A percentile compares a stretch with the other conserved stretches of the same genome.
Evolutionary conservation across 805 yeast species (phyloP).

Genomic region (Millerago galiae): DNA sequence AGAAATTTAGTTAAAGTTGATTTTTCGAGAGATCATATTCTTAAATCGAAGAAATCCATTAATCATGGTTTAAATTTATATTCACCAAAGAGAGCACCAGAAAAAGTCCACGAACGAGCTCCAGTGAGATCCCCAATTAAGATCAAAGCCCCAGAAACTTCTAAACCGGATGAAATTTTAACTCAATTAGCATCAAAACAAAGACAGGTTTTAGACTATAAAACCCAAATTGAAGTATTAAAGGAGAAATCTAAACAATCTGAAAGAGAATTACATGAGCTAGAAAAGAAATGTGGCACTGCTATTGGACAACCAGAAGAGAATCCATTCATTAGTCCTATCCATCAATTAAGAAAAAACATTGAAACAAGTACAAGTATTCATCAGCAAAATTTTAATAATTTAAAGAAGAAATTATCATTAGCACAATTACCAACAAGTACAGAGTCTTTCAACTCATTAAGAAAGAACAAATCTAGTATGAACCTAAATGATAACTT

Average conservation of each 20-base stretch:
- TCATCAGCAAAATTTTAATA: slow-evolving; percentile 14
- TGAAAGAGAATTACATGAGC: slow-evolving; percentile 30
- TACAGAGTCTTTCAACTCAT: slow-evolving; percentile 5
- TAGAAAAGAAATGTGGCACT: slow-evolving; percentile 28
- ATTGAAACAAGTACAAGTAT: slow-evolving; percentile 5
- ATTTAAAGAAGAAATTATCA: slow-evolving; percentile 19
- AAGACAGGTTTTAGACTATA: slow-evolving; percentile 43
- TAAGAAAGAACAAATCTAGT: background rate
- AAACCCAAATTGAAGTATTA: slow-evolving; percentile 30
- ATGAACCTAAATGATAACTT: slow-evolving; percentile 11
- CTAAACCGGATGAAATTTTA: slow-evolving; percentile 22
- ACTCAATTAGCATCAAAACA: slow-evolving; percentile 45
- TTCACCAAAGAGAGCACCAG: slow-evolving; percentile 5
- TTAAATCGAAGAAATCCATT: background rate
- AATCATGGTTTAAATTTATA: slow-evolving; percentile 7
- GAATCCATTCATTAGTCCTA: slow-evolving; percentile 11
- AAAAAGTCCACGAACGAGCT: background rate
- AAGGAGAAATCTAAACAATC: slow-evolving; percentile 33
- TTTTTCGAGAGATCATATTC: background rate
- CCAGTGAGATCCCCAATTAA: background rate
- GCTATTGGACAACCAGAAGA: background rate
- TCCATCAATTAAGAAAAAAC: slow-evolving; percentile 8
- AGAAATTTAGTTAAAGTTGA: background rate
- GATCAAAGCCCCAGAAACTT: background rate
- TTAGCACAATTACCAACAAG: slow-evolving; percentile 12